Base-by-base conservation (phyloP, 345 rosid genomes). In the Hirschfeldia incana region DNA sequence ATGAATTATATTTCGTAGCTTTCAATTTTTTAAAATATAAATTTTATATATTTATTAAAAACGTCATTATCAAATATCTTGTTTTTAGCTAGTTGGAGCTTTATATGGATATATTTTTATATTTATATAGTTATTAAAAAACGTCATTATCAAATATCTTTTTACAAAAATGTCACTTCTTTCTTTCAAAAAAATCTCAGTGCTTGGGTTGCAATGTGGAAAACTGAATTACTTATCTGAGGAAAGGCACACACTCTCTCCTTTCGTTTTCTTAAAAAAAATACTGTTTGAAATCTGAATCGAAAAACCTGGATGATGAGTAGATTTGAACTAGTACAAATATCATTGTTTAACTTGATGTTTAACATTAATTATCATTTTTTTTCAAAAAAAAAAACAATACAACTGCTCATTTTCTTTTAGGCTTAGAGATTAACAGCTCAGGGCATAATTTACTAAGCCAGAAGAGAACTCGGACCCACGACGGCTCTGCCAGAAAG, bases 391-490 rank as follows among this genome's bases (percentile, higher is more conserved):
- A 21, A 21, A 21, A 21, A 21, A 21, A 21, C 37, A 34, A 34
- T 34, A 6, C 37, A 34, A 34, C 37, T 6, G 37, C 37, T 34
- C 37, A 34, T 34, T 34, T 34, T 34, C 37, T 34, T 34, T 34
- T 34, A 34, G 37, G 37, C 37, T 34, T 34, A 34, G 37, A 29
- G 30, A 3, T 62, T 26, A 77, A 3, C 13, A 72, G 49, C 55
- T 88, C 86, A 27, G 91, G 96, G 36, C 78, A 85, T 0, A 86
- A 30, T 68, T 76, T 58, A 76, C 81, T 87, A 76, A 82, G 75
- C 70, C 86, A 73, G 67, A 69, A 86, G 12, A 81, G 66, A 1
- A 83, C 44, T 51, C 79, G 67, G 26, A 86, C 65, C 94, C 97
- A 87, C 0, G 85, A 73, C 1, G 92, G 91, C 71, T 80, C 82